Conservation (phyloP, 2,329 filamentous ascomycete genomes). For the Podosphaera fusca region DNA sequence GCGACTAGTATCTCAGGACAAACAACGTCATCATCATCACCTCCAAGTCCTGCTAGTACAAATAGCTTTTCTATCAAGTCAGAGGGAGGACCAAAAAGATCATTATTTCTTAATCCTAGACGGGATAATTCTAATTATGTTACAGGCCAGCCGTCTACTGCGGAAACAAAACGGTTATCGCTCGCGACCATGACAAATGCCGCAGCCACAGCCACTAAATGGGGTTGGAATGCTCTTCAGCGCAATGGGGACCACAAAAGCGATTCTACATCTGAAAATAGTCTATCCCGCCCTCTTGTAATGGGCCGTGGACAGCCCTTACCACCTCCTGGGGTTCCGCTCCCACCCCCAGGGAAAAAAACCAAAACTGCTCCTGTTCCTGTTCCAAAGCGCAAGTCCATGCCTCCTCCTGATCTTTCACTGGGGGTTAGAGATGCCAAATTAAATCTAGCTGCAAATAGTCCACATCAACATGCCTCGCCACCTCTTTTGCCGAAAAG, state of each 20-base stretch:
- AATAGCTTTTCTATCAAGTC: constrained; percentile 20
- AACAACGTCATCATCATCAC: constrained; percentile 7
- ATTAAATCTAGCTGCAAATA: constrained; percentile 10
- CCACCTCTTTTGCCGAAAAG: constrained; percentile 25
- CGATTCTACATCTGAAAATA: constrained; percentile 15
- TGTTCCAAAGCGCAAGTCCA: constrained; percentile 41
- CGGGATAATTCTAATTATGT: constrained; percentile 18
- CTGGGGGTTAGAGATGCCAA: constrained; percentile 10
- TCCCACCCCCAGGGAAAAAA: constrained; percentile 43
- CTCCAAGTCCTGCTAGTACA: constrained; percentile 16
- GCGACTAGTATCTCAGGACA: constrained; percentile 4
- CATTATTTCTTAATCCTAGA: constrained; percentile 15
- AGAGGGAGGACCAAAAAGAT: constrained; percentile 20
- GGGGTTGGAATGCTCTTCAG: constrained; percentile 34
- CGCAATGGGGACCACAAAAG: constrained; percentile 19
- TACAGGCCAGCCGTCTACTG: constrained; percentile 8
- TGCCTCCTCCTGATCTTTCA: constrained; percentile 22
- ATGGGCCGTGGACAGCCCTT: constrained; percentile 67
- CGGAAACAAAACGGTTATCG: constrained; percentile 24
- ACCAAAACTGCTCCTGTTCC: constrained; percentile 32
- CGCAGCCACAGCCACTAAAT: constrained; percentile 31
- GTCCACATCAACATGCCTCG: constrained; percentile 12
- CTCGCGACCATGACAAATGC: constrained; percentile 31
- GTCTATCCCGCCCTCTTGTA: constrained; percentile 29
- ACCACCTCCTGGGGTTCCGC: constrained; percentile 56